Conservation (phyloP, 176 grass and related monocot genomes). For the Typha latifolia region DNA sequence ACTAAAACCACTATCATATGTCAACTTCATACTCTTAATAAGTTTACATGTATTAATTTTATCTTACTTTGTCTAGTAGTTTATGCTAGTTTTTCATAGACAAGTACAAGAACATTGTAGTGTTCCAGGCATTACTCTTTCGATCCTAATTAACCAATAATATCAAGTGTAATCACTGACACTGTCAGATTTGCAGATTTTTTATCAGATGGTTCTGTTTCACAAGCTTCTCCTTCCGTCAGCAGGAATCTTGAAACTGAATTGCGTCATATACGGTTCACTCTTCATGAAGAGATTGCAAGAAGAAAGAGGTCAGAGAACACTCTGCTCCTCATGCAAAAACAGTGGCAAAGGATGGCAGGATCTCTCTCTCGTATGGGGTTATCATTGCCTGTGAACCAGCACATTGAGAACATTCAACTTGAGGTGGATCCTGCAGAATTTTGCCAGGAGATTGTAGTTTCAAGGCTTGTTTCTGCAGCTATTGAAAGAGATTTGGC, state of each 20-base stretch:
- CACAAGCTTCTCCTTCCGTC: neutral
- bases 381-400: neutral
- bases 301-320: conserved; percentile 13
- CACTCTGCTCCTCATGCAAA: conserved; percentile 15
- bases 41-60: no score
- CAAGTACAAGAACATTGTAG: neutral
- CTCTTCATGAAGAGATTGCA: conserved; percentile 6
- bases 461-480: conserved; percentile 15
- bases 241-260: conserved; percentile 7
- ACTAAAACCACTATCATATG: no score
- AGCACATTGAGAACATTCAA: neutral
- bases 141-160: neutral
- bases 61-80: no score
- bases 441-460: conserved; percentile 14
- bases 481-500: conserved; percentile 7
- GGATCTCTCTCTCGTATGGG: conserved; percentile 8
- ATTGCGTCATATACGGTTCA: neutral
- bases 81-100: no score
- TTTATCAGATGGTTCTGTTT: neutral
- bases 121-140: neutral
- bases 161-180: neutral
- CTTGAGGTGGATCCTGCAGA: conserved; percentile 4
- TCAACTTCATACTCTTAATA: no score
- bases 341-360: conserved; percentile 9
- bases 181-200: conserved; percentile 3